phyloP scores from a whole-genome alignment of 345 rosid species.

The Noccaea caerulescens region DNA sequence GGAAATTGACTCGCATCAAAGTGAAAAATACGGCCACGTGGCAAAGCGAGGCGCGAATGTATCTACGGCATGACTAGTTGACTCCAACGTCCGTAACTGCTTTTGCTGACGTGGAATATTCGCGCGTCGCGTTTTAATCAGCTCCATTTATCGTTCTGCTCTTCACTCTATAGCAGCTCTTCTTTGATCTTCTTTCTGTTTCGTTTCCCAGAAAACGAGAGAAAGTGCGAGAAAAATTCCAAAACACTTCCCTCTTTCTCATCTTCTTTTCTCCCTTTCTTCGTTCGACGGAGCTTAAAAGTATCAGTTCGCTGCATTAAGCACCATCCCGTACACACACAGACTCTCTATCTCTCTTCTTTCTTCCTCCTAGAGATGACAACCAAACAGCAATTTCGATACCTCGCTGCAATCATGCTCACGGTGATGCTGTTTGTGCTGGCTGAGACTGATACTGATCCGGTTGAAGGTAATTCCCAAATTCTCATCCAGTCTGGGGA shows the following conservation, averaged over 20 bases:
- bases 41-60: neutral
- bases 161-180: neutral
- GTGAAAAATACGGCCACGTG: slow-evolving; percentile 28
- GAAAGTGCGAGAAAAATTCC: slow-evolving; percentile 40
- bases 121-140: neutral
- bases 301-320: slow-evolving; percentile 21
- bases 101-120: slow-evolving; percentile 49
- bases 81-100: slow-evolving; percentile 48
- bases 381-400: slow-evolving; percentile 35
- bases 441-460: slow-evolving; percentile 60
- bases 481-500: slow-evolving; percentile 4
- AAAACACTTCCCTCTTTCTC: slow-evolving; percentile 18
- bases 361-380: slow-evolving; percentile 43
- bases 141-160: neutral
- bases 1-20: neutral
- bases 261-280: slow-evolving; percentile 2
- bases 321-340: neutral
- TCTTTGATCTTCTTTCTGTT: slow-evolving; percentile 36
- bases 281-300: slow-evolving; percentile 22
- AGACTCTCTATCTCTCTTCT: neutral
- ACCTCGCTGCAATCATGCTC: slow-evolving; percentile 41
- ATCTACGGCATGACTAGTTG: slow-evolving; percentile 18
- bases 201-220: slow-evolving; percentile 41
- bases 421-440: slow-evolving; percentile 45
- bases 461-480: slow-evolving; percentile 62